These are phyloP conservation scores for Ceratocystis alfenasii DNA, from an alignment of 2,329 filamentous ascomycete species.

Conservation along the genomic window DNA sequence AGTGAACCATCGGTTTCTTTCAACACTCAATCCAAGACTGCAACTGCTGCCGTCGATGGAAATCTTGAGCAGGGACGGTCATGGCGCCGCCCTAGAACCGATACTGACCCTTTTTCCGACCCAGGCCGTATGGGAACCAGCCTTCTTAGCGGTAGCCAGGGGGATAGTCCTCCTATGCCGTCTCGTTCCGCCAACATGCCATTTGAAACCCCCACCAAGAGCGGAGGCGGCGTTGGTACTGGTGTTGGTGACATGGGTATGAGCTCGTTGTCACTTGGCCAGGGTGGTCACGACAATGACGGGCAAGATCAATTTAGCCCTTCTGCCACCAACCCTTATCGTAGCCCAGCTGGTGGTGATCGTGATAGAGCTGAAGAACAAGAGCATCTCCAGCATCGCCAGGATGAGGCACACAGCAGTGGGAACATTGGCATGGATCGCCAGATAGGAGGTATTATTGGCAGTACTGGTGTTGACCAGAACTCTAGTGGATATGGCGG, in stretches of 20 bases:
- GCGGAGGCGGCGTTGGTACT: slow-evolving; percentile 5
- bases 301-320: slow-evolving; percentile 69
- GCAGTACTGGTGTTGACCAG: slow-evolving; percentile 28
- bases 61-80: slow-evolving; percentile 35
- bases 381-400: slow-evolving; percentile 45
- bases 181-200: slow-evolving; percentile 22
- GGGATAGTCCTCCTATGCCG: slow-evolving; percentile 42
- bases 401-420: slow-evolving; percentile 38
- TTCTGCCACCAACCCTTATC: slow-evolving; percentile 90
- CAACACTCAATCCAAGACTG: slow-evolving; percentile 31
- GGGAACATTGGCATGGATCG: slow-evolving; percentile 22
- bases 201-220: slow-evolving; percentile 39
- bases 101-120: slow-evolving; percentile 68
- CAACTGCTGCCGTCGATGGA: slow-evolving; percentile 27
- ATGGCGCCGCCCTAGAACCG: slow-evolving; percentile 51
- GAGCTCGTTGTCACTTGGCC: slow-evolving; percentile 45
- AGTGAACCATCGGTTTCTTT: slow-evolving; percentile 36
- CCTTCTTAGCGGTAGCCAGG: slow-evolving; percentile 48
- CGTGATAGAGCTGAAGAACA: slow-evolving; percentile 40
- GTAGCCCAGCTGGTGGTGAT: slow-evolving; percentile 71
- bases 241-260: slow-evolving; percentile 48
- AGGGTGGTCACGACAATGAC: slow-evolving; percentile 39
- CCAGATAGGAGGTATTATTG: slow-evolving; percentile 15
- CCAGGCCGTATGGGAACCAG: slow-evolving; percentile 36
- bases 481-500: slow-evolving; percentile 42